Evolutionary conservation across 805 yeast species (phyloP).

Genomic region (Saccharomyces eubayanus): DNA sequence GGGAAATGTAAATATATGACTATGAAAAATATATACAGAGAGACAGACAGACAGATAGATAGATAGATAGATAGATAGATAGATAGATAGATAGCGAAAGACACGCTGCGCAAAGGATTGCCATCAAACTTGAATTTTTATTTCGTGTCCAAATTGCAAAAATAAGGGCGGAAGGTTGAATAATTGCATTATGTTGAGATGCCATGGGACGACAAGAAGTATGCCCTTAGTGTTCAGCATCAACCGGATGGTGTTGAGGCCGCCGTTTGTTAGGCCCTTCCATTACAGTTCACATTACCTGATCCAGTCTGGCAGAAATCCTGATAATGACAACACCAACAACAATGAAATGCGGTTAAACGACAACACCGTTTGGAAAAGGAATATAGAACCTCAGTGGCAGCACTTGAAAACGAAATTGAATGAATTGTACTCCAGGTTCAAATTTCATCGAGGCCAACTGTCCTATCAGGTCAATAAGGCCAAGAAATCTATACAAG

Average conservation of each 20-base stretch:
- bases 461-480: slow-evolving; percentile 16
- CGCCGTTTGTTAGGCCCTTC: not conserved
- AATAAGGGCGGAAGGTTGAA: not conserved
- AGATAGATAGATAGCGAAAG: not conserved
- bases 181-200: not conserved
- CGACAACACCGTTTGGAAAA: not conserved
- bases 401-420: slow-evolving; percentile 8
- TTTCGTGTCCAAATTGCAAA: not conserved
- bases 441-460: slow-evolving; percentile 11
- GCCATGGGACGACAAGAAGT: not conserved
- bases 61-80: not conserved
- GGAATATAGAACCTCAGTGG: slow-evolving; percentile 10
- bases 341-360: not conserved
- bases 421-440: slow-evolving; percentile 2
- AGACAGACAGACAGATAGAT: not conserved
- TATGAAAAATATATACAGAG: not conserved
- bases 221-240: not conserved
- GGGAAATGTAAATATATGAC: not conserved
- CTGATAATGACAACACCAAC: not conserved
- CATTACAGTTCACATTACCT: not conserved
- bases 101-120: not conserved
- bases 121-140: not conserved
- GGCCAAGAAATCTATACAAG: slow-evolving; percentile 31
- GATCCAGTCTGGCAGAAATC: not conserved
- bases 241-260: not conserved